phyloP scores from a whole-genome alignment of 768 basidiomycete genomes.

The Lactifluus volemus region DNA sequence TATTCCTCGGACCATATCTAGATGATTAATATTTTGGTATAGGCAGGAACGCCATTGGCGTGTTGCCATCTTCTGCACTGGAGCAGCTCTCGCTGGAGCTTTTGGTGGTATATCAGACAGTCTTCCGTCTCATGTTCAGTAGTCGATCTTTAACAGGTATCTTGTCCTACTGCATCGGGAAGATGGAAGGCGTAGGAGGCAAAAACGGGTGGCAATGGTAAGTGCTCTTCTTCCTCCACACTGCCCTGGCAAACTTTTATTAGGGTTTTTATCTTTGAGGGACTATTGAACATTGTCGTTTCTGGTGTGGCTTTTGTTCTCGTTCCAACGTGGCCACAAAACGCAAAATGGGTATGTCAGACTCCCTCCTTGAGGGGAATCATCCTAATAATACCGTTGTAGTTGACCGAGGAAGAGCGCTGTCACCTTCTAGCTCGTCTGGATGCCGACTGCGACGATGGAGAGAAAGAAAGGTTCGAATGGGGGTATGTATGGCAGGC shows the following conservation, averaged over 20 bases:
- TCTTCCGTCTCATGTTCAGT: not conserved
- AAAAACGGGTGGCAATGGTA: conserved; percentile 54
- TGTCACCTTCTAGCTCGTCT: conserved; percentile 41
- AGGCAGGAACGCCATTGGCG: conserved; percentile 53
- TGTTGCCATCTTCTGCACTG: conserved; percentile 55
- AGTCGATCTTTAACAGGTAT: conserved; percentile 32
- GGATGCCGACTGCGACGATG: conserved; percentile 46
- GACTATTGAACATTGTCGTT: conserved; percentile 40
- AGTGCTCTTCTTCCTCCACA: not conserved
- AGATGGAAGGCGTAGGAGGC: conserved; percentile 56
- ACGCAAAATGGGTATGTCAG: conserved; percentile 44
- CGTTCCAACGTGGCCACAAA: conserved; percentile 51
- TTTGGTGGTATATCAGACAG: conserved; percentile 41
- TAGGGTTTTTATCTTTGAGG: conserved; percentile 55
- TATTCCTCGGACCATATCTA: not conserved
- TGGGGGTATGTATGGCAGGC: conserved; percentile 52
- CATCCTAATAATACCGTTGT: not conserved
- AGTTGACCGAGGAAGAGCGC: conserved; percentile 49
- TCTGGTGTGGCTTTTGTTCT: conserved; percentile 43
- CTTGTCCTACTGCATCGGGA: conserved; percentile 48
- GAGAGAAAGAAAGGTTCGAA: conserved; percentile 42
- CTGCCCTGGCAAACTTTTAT: not conserved
- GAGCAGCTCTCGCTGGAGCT: conserved; percentile 52
- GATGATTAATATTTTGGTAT: not conserved
- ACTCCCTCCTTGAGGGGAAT: not conserved